phyloP scores from a whole-genome alignment of 345 rosid species.

The Brassica nigra region DNA sequence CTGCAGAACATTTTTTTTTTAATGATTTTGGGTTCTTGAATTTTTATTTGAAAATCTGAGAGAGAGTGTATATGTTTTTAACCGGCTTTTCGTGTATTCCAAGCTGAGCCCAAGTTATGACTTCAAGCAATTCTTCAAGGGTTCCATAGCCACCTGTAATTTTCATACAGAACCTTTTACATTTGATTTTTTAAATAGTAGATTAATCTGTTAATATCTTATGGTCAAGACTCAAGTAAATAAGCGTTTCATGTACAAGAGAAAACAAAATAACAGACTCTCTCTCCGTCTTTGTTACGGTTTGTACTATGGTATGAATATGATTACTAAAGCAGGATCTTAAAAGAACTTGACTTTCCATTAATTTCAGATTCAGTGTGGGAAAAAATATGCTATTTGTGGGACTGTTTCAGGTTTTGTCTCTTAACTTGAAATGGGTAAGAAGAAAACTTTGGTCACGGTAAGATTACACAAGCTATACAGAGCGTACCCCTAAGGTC shows the following conservation, averaged over 20 bases:
- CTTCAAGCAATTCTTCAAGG: conserved; percentile 96
- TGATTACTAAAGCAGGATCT: conserved; percentile 31
- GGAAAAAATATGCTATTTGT: conserved; percentile 41
- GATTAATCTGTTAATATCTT: neutral
- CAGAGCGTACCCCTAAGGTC: conserved; percentile 23
- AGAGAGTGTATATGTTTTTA: neutral
- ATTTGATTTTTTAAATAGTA: neutral
- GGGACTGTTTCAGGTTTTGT: conserved; percentile 44
- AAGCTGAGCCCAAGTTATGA: conserved; percentile 98
- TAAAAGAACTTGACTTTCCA: conserved; percentile 37
- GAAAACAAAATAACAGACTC: conserved; percentile 12
- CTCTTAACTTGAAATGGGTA: conserved; percentile 31
- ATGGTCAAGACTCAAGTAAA: conserved; percentile 27
- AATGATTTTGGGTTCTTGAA: neutral
- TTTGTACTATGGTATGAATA: conserved; percentile 22
- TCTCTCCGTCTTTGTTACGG: conserved; percentile 18
- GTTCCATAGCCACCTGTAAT: conserved; percentile 94
- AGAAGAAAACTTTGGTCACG: conserved; percentile 32
- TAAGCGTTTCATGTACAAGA: conserved; percentile 27
- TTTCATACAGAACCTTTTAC: conserved; percentile 16
- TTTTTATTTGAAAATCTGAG: neutral
- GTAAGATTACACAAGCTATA: conserved; percentile 40
- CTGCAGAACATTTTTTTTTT: conserved; percentile 42
- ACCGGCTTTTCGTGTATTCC: conserved; percentile 99
- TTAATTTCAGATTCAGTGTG: conserved; percentile 43